These are phyloP conservation scores for Adansonia gregorii DNA, from an alignment of 441 rosid species.

Conservation along the genomic window DNA sequence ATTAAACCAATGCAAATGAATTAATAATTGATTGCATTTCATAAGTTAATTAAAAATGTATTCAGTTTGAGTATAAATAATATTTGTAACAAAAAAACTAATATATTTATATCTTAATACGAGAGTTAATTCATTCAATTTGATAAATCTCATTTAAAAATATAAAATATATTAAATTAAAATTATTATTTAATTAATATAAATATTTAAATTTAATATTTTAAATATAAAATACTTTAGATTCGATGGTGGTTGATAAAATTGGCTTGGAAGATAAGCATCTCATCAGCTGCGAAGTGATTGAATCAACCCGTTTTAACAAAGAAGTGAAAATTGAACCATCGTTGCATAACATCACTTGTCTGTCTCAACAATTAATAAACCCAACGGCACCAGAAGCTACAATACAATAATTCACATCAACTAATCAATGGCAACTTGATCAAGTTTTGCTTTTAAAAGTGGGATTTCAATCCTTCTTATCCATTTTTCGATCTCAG, in stretches of 20 bases:
- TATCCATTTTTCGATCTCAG: neutral
- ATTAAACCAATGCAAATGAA: no score
- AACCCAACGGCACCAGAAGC: neutral
- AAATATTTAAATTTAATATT: no score
- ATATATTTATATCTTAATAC: no score
- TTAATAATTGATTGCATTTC: no score
- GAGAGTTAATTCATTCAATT: no score
- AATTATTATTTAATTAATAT: no score
- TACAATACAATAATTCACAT: neutral
- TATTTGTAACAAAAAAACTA: no score
- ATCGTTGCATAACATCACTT: conserved; percentile 15
- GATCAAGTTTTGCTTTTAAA: neutral
- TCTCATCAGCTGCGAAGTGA: neutral
- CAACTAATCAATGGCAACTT: neutral
- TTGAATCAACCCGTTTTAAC: neutral
- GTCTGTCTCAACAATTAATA: neutral
- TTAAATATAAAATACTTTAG: no score
- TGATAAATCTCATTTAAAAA: no score
- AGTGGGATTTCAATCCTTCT: neutral
- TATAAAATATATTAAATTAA: no score
- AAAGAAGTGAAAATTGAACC: neutral
- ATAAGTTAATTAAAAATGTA: no score
- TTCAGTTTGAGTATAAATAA: no score
- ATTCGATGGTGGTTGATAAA: neutral
- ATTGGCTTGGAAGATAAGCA: neutral